Evolutionary conservation across 441 rosid species (phyloP).

Genomic region (Brassica balearica): DNA sequence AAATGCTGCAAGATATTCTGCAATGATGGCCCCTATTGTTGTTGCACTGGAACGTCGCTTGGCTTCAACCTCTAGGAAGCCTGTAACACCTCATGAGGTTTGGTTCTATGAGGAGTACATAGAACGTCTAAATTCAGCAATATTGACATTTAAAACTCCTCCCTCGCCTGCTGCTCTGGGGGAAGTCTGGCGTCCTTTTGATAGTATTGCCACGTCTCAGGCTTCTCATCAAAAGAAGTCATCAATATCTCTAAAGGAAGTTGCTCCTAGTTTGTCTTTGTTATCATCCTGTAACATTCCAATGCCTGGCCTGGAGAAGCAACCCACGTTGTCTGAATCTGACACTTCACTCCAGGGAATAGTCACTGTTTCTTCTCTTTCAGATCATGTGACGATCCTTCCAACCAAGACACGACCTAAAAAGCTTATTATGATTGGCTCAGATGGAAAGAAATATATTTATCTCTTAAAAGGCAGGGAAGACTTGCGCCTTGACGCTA

Average conservation of each 20-base stretch:
- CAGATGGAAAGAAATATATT: conserved; percentile 90
- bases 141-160: conserved; percentile 82
- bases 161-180: conserved; percentile 83
- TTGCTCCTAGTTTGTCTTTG: conserved; percentile 90
- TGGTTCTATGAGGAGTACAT: conserved; percentile 87
- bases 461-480: conserved; percentile 97
- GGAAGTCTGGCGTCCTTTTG: conserved; percentile 96
- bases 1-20: conserved; percentile 94
- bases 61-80: conserved; percentile 92
- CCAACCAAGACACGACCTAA: conserved; percentile 98
- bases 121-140: conserved; percentile 78
- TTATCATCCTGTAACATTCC: conserved; percentile 96
- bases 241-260: conserved; percentile 83
- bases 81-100: conserved; percentile 95
- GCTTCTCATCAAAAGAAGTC: conserved; percentile 92
- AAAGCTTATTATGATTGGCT: conserved; percentile 89
- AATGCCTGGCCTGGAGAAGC: conserved; percentile 99
- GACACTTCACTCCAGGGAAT: conserved; percentile 73
- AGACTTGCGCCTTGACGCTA: conserved; percentile 99
- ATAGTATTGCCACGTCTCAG: conserved; percentile 87
- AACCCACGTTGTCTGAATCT: conserved; percentile 62
- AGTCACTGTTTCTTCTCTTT: conserved; percentile 85
- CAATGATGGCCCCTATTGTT: conserved; percentile 98
- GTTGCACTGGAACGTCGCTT: conserved; percentile 97
- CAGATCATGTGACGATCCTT: conserved; percentile 75